phyloP scores from a whole-genome alignment of 768 basidiomycete genomes.

The Macrolepiota albuminosa region DNA sequence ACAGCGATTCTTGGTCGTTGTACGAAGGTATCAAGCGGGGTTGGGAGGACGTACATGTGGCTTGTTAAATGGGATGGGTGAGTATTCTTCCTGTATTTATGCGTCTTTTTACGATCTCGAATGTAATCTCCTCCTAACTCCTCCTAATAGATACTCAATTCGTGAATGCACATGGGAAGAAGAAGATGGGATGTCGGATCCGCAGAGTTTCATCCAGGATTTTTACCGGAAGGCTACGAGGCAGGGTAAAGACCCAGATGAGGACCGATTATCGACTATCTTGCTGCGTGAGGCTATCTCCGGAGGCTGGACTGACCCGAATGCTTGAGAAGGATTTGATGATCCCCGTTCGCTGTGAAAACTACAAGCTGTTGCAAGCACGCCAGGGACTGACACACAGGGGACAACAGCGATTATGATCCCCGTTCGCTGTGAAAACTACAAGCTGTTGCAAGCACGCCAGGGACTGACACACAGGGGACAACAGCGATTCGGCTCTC shows the following conservation, averaged over 20 bases:
- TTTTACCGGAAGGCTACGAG: slow-evolving; percentile 23
- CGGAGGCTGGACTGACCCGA: slow-evolving; percentile 24
- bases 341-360: neutral
- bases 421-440: neutral
- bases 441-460: neutral
- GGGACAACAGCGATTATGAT: neutral
- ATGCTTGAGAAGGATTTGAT: neutral
- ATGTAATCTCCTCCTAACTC: neutral
- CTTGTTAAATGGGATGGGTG: slow-evolving; percentile 39
- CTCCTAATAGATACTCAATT: slow-evolving; percentile 25
- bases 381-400: neutral
- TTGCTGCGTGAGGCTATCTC: slow-evolving; percentile 28
- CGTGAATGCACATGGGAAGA: slow-evolving; percentile 32
- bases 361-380: neutral
- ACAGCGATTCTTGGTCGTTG: slow-evolving; percentile 30
- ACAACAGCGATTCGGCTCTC: neutral
- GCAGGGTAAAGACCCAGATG: slow-evolving; percentile 25
- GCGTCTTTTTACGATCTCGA: neutral
- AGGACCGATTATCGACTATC: slow-evolving; percentile 18
- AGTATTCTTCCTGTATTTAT: slow-evolving; percentile 4
- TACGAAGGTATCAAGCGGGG: slow-evolving; percentile 20
- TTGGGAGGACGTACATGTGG: slow-evolving; percentile 21
- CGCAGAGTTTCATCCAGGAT: slow-evolving; percentile 21
- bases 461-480: neutral
- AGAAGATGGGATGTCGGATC: slow-evolving; percentile 24